phyloP scores from a whole-genome alignment of 768 basidiomycete genomes.

The Asterophora parasitica region DNA sequence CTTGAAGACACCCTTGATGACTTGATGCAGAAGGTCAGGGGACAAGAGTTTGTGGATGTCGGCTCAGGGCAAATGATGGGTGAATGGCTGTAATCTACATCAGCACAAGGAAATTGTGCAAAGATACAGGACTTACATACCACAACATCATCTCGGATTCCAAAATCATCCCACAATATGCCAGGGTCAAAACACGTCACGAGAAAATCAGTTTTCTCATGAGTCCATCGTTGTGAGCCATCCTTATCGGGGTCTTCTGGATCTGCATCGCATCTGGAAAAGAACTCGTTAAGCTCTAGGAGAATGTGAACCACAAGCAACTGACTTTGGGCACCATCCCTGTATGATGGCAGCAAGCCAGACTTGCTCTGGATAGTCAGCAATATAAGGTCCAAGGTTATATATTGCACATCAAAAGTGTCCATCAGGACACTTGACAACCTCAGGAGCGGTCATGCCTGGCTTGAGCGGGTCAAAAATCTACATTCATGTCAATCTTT shows the following conservation, averaged over 20 bases:
- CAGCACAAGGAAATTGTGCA: neutral
- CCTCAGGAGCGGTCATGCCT: conserved; percentile 21
- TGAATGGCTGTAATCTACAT: neutral
- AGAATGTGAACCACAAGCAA: conserved; percentile 9
- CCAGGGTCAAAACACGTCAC: conserved; percentile 22
- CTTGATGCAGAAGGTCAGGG: conserved; percentile 27
- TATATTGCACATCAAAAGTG: conserved; percentile 26
- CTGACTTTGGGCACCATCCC: conserved; percentile 15
- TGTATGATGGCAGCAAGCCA: conserved; percentile 23
- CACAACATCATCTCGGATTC: conserved; percentile 26
- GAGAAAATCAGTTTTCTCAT: conserved; percentile 22
- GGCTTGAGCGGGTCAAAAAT: conserved; percentile 17
- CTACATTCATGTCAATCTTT: too few species aligned
- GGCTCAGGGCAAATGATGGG: conserved; percentile 9
- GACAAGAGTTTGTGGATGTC: conserved; percentile 27
- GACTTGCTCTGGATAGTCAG: conserved; percentile 35
- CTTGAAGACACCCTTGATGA: conserved; percentile 29
- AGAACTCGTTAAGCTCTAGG: neutral
- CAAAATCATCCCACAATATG: conserved; percentile 29
- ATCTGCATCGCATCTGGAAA: conserved; percentile 20
- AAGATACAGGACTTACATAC: conserved; percentile 9
- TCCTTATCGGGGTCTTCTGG: conserved; percentile 18
- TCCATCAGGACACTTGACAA: conserved; percentile 28
- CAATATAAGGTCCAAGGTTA: conserved; percentile 29
- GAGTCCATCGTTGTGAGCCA: conserved; percentile 12